These are phyloP conservation scores for Fomes fomentarius DNA, from an alignment of 1,284 basidiomycete species.

Conservation along the genomic window DNA sequence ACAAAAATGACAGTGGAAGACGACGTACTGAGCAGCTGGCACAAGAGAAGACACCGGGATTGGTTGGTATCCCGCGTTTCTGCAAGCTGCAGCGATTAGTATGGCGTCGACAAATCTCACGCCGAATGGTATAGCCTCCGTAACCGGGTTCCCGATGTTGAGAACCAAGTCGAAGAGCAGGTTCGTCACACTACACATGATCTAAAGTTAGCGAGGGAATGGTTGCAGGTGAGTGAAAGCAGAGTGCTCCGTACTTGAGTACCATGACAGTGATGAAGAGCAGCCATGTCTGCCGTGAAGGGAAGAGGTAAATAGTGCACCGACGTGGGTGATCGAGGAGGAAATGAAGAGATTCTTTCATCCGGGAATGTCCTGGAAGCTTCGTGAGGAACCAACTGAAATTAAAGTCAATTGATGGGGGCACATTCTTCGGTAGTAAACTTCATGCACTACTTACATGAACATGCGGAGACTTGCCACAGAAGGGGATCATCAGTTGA, in stretches of 20 bases:
- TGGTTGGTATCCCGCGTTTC: conserved; percentile 87
- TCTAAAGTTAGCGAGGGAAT: no score
- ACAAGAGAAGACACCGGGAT: conserved; percentile 75
- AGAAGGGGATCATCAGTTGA: background rate
- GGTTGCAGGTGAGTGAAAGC: background rate
- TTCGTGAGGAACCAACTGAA: conserved; percentile 80
- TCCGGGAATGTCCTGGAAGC: conserved; percentile 58
- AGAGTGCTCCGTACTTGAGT: conserved; percentile 60
- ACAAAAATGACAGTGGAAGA: conserved; percentile 1
- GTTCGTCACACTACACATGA: no score
- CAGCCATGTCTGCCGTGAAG: conserved; percentile 93
- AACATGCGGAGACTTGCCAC: conserved; percentile 29
- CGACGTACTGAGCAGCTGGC: conserved; percentile 71
- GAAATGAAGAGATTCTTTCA: conserved; percentile 84
- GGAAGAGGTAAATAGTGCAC: conserved; percentile 94
- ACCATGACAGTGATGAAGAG: conserved; percentile 66
- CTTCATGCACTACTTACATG: no score
- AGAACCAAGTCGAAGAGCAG: conserved; percentile 90
- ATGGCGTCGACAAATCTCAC: conserved; percentile 67
- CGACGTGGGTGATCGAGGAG: conserved; percentile 93
- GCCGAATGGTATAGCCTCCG: conserved; percentile 73
- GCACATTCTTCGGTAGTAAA: no score
- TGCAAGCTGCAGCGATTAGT: conserved; percentile 79
- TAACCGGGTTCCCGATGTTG: conserved; percentile 81
- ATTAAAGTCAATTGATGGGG: no score